A percentile compares a stretch with the other conserved stretches of the same genome.
Evolutionary conservation across 768 basidiomycete genomes (phyloP).

Genomic region (Dacryopinax primogenitus): DNA sequence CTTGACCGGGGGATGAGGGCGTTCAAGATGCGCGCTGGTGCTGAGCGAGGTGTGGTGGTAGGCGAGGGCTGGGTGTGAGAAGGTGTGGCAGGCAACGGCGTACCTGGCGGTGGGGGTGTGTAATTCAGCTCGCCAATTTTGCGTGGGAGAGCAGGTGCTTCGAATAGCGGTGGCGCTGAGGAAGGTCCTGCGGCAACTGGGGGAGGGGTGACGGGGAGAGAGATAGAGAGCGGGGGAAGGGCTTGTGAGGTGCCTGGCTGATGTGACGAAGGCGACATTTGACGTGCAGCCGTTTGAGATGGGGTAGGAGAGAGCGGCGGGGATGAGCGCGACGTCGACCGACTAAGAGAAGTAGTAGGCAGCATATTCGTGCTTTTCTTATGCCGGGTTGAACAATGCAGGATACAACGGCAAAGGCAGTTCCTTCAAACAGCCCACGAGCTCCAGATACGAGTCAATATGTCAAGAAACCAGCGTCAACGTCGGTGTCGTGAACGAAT

Average conservation of each 20-base stretch:
- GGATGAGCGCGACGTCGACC: no score
- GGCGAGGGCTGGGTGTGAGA: background rate
- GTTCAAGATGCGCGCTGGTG: background rate
- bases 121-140: slow-evolving; percentile 2
- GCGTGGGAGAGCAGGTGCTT: background rate
- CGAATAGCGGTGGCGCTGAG: background rate
- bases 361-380: no score
- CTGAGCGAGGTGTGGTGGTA: background rate
- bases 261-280: no score
- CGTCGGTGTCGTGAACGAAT: background rate
- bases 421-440: no score
- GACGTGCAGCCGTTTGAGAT: no score
- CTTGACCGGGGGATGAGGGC: background rate
- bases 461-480: no score
- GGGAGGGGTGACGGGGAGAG: background rate
- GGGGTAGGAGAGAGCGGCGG: no score
- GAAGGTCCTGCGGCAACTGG: background rate
- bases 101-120: background rate
- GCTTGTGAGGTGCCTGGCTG: background rate
- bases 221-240: background rate
- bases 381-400: no score
- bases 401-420: no score
- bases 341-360: no score
- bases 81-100: background rate
- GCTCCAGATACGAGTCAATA: no score